These are phyloP conservation scores for Mycena crocata DNA, from an alignment of 768 basidiomycete genomes.

Conservation along the genomic window DNA sequence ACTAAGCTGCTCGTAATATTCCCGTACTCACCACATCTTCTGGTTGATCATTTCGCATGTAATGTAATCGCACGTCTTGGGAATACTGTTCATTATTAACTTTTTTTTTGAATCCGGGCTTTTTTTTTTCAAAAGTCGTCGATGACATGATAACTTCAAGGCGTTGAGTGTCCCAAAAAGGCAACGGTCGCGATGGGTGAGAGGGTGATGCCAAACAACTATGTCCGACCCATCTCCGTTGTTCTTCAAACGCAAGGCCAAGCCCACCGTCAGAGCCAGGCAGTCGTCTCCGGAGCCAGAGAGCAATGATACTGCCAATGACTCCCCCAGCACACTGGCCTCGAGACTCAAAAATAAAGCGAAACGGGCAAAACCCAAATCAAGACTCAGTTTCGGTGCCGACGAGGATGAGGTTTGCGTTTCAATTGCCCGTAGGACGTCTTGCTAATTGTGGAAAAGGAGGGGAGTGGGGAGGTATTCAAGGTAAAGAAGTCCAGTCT, in stretches of 20 bases:
- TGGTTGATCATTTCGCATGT: no score
- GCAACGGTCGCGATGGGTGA: no score
- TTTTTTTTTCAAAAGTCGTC: no score
- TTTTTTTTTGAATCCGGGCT: no score
- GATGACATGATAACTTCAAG: no score
- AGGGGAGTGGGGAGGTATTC: constrained; percentile 72
- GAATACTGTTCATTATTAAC: no score
- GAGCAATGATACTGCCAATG: constrained; percentile 48
- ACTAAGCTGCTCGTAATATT: no score
- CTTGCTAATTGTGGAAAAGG: constrained; percentile 55
- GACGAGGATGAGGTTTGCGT: constrained; percentile 68
- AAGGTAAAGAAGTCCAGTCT: constrained; percentile 68
- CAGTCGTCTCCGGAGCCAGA: constrained; percentile 54
- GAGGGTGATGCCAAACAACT: not conserved
- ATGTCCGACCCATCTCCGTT: constrained; percentile 59
- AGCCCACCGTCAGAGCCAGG: constrained; percentile 53
- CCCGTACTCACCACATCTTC: no score
- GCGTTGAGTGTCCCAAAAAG: no score
- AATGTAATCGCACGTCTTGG: no score
- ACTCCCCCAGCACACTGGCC: constrained; percentile 71
- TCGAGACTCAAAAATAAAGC: constrained; percentile 78
- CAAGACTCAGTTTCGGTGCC: constrained; percentile 83
- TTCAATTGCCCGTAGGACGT: constrained; percentile 23
- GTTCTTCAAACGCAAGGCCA: constrained; percentile 65
- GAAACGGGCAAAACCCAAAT: constrained; percentile 74